phyloP scores from a whole-genome alignment of 352 stramenopile species.

The Globisporangium echinulatum region DNA sequence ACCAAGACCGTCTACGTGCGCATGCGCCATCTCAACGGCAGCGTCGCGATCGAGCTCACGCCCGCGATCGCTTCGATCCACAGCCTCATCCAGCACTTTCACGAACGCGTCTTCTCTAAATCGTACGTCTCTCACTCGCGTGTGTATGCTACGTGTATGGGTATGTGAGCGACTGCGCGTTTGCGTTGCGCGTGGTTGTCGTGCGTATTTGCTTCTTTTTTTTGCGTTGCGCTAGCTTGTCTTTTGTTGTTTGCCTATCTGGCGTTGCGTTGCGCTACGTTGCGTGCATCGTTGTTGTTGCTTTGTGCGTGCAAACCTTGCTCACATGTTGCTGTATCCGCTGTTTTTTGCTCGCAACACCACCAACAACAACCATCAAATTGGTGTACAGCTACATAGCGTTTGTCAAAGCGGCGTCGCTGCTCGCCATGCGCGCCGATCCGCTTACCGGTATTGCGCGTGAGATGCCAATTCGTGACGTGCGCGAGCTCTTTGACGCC shows the following conservation, averaged over 20 bases:
- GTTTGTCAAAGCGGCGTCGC: slow-evolving; percentile 37
- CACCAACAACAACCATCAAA: too few relatives aligned
- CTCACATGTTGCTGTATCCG: not conserved
- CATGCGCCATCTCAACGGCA: slow-evolving; percentile 67
- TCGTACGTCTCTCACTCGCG: slow-evolving; percentile 24
- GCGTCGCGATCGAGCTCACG: slow-evolving; percentile 46
- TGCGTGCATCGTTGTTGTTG: slow-evolving; percentile 3
- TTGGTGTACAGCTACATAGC: slow-evolving; percentile 20
- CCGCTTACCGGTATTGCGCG: slow-evolving; percentile 7
- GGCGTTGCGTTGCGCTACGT: too few relatives aligned
- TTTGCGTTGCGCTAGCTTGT: not conserved
- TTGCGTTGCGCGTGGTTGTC: too few relatives aligned
- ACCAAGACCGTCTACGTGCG: slow-evolving; percentile 49
- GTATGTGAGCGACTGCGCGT: not conserved
- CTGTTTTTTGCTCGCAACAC: not conserved
- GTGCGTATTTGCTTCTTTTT: not conserved
- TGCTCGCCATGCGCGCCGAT: slow-evolving; percentile 37
- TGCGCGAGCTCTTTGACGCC: slow-evolving; percentile 42
- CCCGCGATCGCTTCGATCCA: slow-evolving; percentile 24
- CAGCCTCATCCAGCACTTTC: slow-evolving; percentile 59
- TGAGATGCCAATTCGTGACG: slow-evolving; percentile 35
- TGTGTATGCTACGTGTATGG: not conserved
- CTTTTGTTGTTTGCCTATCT: not conserved
- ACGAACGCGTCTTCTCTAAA: slow-evolving; percentile 68
- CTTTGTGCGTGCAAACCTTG: not conserved